Evolutionary conservation across 768 basidiomycete species (phyloP).

Genomic region (Serendipita sp.): DNA sequence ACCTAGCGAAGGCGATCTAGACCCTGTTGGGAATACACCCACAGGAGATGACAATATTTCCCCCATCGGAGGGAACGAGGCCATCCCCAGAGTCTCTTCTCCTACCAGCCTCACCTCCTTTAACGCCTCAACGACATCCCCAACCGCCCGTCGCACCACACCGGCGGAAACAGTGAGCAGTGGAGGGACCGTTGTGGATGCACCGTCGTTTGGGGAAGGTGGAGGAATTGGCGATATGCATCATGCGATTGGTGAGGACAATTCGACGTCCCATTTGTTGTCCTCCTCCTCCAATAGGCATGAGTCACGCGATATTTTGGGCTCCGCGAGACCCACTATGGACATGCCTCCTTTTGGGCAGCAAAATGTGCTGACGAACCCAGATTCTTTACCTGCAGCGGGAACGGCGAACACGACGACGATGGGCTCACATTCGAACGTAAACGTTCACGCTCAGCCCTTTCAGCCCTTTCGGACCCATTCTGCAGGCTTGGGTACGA

Average conservation of each 20-base stretch:
- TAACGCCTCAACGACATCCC: not conserved
- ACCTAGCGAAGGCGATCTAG: not conserved
- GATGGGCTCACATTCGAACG: not conserved
- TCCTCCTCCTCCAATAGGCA: not conserved
- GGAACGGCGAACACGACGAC: not conserved
- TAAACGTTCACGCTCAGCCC: not conserved
- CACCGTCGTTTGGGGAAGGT: not conserved
- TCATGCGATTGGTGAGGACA: too few relatives aligned
- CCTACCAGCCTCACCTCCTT: not conserved
- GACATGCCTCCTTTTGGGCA: too few relatives aligned
- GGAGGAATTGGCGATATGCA: too few relatives aligned
- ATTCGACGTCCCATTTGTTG: not conserved
- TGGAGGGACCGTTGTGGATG: slow-evolving; percentile 2
- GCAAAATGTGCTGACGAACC: not conserved
- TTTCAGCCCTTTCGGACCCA: slow-evolving; percentile 3
- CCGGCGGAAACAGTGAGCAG: not conserved
- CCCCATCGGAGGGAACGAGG: not conserved
- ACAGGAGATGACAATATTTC: not conserved
- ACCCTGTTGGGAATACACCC: not conserved
- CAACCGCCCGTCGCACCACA: not conserved
- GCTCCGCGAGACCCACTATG: too few relatives aligned
- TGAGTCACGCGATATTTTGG: too few relatives aligned
- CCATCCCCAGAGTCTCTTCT: not conserved
- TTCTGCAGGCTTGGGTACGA: not conserved
- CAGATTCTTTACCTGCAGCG: not conserved